phyloP scores from a whole-genome alignment of 2,329 filamentous ascomycete species.

The Apiospora hydei region DNA sequence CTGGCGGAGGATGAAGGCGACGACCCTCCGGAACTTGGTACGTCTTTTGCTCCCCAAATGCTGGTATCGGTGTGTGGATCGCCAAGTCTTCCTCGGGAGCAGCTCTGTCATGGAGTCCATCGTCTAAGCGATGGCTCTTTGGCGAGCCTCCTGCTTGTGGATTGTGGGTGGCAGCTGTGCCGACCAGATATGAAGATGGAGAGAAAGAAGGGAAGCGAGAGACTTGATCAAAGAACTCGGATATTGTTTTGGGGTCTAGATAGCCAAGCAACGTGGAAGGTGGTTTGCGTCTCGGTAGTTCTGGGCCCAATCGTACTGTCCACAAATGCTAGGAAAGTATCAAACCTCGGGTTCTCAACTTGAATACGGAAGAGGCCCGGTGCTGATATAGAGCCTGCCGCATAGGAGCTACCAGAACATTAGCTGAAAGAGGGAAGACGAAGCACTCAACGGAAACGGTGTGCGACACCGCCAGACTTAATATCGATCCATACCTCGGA shows the following conservation, averaged over 20 bases:
- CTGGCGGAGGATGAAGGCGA: conserved; percentile 1
- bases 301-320: not conserved
- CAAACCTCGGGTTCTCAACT: no score
- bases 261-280: no score
- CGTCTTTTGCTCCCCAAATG: not conserved
- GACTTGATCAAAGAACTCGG: no score
- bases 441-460: not conserved
- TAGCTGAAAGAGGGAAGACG: not conserved
- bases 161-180: not conserved
- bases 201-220: no score
- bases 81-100: not conserved
- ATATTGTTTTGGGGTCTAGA: no score
- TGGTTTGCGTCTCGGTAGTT: no score
- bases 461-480: not conserved
- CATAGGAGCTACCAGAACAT: not conserved
- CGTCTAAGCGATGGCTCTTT: not conserved
- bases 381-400: not conserved
- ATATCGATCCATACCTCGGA: not conserved
- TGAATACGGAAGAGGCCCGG: no score
- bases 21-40: not conserved
- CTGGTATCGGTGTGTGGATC: not conserved
- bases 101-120: not conserved
- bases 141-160: not conserved
- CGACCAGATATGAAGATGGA: no score
- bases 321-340: not conserved